A percentile compares a stretch with the other conserved stretches of the same genome.
phyloP scores from a whole-genome alignment of 768 basidiomycete genomes.

The Candolleomyces efflorescens region DNA sequence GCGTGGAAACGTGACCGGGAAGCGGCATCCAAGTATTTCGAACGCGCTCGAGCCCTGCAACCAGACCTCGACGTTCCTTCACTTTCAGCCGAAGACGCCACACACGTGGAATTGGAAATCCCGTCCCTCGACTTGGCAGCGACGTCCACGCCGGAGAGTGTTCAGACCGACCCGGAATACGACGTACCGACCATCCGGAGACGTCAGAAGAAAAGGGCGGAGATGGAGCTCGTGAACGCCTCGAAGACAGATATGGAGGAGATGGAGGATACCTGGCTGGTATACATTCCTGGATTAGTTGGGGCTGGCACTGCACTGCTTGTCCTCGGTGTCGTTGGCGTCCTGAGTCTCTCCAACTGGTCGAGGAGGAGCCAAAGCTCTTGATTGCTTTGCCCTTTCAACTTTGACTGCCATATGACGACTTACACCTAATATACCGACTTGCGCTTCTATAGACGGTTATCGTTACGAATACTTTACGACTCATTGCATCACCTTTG shows the following conservation, averaged over 20 bases:
- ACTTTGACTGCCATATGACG: neutral
- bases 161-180: conserved; percentile 31
- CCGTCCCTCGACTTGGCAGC: conserved; percentile 53
- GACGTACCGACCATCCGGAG: conserved; percentile 38
- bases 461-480: too few species aligned
- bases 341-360: conserved; percentile 68
- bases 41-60: conserved; percentile 56
- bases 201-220: conserved; percentile 55
- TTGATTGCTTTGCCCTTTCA: conserved; percentile 18
- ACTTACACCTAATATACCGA: neutral
- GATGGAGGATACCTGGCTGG: conserved; percentile 72
- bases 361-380: conserved; percentile 66
- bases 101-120: conserved; percentile 48
- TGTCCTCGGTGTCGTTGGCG: conserved; percentile 75
- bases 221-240: conserved; percentile 43
- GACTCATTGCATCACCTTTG: neutral
- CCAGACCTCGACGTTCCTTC: conserved; percentile 67
- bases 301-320: conserved; percentile 83
- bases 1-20: conserved; percentile 75
- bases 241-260: conserved; percentile 47
- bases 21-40: conserved; percentile 67
- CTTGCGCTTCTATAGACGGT: too few species aligned
- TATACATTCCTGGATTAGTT: conserved; percentile 74
- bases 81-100: conserved; percentile 46
- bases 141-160: conserved; percentile 31